Percentiles rank a stretch among this genome's conserved stretches.
Conservation (phyloP, 176 grass and related monocot genomes). For the Elaeis guineensis region DNA sequence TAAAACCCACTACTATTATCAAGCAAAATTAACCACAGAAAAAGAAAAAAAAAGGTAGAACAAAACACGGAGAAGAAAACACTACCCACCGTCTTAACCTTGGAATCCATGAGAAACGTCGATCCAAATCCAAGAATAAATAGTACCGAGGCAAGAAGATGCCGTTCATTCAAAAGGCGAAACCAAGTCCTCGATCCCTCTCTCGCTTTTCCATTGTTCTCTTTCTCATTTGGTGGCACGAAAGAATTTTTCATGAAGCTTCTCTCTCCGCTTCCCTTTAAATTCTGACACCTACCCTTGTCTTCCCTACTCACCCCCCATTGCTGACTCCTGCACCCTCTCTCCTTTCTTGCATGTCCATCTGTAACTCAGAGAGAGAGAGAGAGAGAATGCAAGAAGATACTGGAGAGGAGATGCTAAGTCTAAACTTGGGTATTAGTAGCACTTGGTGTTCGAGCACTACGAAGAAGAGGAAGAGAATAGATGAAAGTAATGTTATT, state of each 20-base stretch:
- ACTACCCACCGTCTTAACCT: conserved; percentile 22
- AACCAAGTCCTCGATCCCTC: neutral
- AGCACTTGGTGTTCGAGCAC: neutral
- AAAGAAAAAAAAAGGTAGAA: neutral
- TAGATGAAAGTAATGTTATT: neutral
- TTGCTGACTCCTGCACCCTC: no score
- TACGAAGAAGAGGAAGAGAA: conserved; percentile 5
- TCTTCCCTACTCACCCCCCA: neutral
- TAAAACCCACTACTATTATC: neutral
- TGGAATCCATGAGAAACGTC: conserved; percentile 35
- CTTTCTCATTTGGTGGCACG: no score
- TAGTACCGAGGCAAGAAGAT: conserved; percentile 26
- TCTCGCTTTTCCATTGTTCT: neutral
- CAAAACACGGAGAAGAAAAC: conserved; percentile 28
- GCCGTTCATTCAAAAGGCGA: conserved; percentile 16
- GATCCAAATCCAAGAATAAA: conserved; percentile 13
- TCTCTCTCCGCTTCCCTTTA: conserved; percentile 3
- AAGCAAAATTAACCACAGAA: no score
- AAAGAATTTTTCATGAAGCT: no score
- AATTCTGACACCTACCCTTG: neutral
- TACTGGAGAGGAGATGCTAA: conserved; percentile 38
- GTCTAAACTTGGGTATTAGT: conserved; percentile 34
- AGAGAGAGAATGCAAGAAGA: conserved; percentile 17
- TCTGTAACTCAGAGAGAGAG: no score
- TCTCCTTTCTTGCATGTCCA: neutral